A percentile compares a stretch with the other conserved stretches of the same genome.
Evolutionary conservation across 208 protist genomes (phyloP).

Genomic region (Herpetomonas samuelpessoai): DNA sequence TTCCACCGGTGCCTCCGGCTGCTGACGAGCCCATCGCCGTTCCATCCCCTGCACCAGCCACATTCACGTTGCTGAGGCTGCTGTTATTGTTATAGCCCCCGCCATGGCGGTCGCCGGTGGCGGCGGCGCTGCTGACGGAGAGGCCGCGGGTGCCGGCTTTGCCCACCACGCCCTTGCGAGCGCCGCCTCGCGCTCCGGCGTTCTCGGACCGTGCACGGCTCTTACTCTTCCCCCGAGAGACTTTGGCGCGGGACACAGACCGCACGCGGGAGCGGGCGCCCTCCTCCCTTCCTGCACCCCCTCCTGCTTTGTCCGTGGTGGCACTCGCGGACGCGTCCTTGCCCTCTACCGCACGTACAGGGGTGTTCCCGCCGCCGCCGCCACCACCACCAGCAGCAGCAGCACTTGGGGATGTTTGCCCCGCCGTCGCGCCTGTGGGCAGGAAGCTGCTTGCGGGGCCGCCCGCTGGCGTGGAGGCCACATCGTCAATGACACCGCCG

Average conservation of each 20-base stretch:
- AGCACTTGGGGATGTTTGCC: background rate
- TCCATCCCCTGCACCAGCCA: too few species aligned
- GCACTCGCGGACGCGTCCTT: too few species aligned
- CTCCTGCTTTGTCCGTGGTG: too few species aligned
- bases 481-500: constrained; percentile 19
- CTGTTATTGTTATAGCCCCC: background rate
- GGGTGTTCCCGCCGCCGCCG: too few species aligned
- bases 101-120: background rate
- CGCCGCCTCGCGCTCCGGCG: too few species aligned
- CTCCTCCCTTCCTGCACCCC: too few species aligned
- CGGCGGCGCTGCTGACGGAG: background rate
- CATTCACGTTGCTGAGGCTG: too few species aligned
- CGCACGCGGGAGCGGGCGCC: too few species aligned
- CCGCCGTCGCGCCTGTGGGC: background rate
- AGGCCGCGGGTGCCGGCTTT: background rate
- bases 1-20: too few species aligned
- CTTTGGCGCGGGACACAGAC: background rate
- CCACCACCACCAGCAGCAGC: background rate
- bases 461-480: constrained; percentile 14
- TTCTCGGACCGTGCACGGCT: background rate
- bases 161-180: constrained; percentile 1
- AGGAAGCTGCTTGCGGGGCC: background rate
- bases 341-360: too few species aligned
- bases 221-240: background rate
- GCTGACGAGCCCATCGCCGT: too few species aligned